Conservation (phyloP, 345 rosid species). For the Eucalyptus microcorys region DNA sequence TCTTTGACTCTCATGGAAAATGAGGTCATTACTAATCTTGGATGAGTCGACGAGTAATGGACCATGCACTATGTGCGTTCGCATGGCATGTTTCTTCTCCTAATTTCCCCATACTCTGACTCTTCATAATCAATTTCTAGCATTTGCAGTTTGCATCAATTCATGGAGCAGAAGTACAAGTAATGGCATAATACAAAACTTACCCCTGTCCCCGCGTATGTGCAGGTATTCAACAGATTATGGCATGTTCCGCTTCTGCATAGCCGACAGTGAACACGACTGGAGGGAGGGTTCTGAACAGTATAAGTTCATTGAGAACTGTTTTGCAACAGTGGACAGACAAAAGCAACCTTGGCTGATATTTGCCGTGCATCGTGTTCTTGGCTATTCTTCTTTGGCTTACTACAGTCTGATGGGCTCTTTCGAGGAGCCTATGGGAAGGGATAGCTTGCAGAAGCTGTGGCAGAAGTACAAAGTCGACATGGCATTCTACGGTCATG, state of each 20-base stretch:
- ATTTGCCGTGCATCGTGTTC: conserved; percentile 63
- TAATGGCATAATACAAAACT: not conserved
- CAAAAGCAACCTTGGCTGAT: conserved; percentile 80
- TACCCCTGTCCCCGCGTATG: not conserved
- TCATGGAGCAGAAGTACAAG: not conserved
- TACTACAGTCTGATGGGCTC: conserved; percentile 41
- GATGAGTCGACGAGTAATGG: conserved; percentile 16
- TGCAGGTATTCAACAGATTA: conserved; percentile 61
- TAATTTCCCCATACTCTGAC: not conserved
- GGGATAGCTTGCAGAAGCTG: conserved; percentile 72
- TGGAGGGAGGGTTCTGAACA: conserved; percentile 81
- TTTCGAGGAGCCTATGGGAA: conserved; percentile 61
- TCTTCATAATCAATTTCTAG: not conserved
- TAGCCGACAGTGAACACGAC: conserved; percentile 68
- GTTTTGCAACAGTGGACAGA: conserved; percentile 61
- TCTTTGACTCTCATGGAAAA: conserved; percentile 1
- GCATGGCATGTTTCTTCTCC: not conserved
- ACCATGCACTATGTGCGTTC: not conserved
- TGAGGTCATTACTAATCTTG: conserved; percentile 6
- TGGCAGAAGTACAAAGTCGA: conserved; percentile 86
- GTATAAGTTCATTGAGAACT: conserved; percentile 45
- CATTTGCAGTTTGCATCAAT: not conserved
- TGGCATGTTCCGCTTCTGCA: conserved; percentile 71
- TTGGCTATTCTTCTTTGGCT: conserved; percentile 45
- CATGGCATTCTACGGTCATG: conserved; percentile 66